Percentiles rank a stretch among this genome's conserved stretches.
Conservation (phyloP, 148 eudicot species). For the Fagopyrum tataricum region DNA sequence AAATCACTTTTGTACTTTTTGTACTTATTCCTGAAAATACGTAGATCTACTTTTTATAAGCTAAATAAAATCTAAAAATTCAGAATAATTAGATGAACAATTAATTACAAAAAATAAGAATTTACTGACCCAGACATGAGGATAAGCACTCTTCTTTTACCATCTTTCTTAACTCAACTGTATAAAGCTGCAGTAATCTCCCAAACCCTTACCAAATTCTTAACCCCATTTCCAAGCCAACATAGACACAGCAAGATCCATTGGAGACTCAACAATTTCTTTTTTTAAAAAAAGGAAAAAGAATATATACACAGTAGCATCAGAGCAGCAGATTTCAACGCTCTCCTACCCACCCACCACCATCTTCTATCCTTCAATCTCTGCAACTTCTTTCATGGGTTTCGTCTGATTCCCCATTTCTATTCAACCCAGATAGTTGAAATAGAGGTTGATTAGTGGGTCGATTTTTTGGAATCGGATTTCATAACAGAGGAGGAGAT, state of each 20-base stretch:
- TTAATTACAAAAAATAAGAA: too few species aligned
- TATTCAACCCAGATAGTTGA: background rate
- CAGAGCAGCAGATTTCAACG: background rate
- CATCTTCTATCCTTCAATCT: background rate
- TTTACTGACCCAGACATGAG: too few species aligned
- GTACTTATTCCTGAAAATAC: too few species aligned
- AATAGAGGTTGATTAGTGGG: background rate
- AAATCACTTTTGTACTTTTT: too few species aligned
- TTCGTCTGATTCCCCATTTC: background rate
- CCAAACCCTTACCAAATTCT: slow-evolving; percentile 2
- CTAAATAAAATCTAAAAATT: too few species aligned
- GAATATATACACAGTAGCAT: background rate
- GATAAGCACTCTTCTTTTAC: background rate
- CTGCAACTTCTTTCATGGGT: background rate
- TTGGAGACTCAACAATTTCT: background rate
- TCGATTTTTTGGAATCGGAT: background rate
- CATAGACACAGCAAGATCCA: background rate
- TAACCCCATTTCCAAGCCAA: slow-evolving; percentile 5
- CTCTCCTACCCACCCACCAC: slow-evolving; percentile 5
- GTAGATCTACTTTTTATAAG: too few species aligned
- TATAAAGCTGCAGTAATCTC: background rate
- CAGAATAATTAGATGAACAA: too few species aligned
- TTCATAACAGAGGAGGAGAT: slow-evolving; percentile 17
- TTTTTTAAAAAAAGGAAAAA: background rate
- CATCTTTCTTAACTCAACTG: background rate